Percentiles rank a stretch among this genome's conserved stretches.
phyloP scores from a whole-genome alignment of 495 filamentous ascomycete genomes.

The Neurospora sp. region DNA sequence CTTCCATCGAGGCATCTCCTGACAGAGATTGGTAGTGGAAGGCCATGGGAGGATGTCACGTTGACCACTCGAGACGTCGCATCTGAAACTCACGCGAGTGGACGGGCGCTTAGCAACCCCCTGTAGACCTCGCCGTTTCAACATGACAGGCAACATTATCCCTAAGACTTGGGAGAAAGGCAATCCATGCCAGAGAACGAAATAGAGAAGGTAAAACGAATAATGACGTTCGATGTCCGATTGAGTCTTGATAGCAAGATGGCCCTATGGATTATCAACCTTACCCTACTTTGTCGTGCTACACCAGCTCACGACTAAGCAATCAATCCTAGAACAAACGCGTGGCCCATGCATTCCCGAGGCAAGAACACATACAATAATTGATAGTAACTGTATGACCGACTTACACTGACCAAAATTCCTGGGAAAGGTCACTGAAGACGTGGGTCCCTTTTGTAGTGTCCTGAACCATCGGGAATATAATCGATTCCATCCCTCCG shows the following conservation, averaged over 20 bases:
- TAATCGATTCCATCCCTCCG: not conserved
- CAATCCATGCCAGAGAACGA: not conserved
- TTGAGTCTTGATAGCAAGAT: not conserved
- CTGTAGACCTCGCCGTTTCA: not conserved
- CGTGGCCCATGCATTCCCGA: not conserved
- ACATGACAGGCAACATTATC: not conserved
- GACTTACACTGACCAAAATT: not conserved
- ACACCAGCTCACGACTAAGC: not conserved
- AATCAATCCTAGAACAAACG: not conserved
- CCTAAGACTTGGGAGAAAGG: not conserved
- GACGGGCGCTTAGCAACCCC: not conserved
- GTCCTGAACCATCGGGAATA: not conserved
- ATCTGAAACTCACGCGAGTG: not conserved
- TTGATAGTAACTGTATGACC: not conserved
- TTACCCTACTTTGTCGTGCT: not conserved
- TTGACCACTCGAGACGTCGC: not conserved
- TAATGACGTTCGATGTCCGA: not conserved
- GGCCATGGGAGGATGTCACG: not conserved
- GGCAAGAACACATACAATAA: not conserved
- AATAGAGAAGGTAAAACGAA: not conserved
- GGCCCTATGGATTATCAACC: not conserved
- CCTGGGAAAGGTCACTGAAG: not conserved
- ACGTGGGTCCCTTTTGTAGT: not conserved
- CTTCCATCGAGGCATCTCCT: not conserved
- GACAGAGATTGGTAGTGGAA: not conserved